Base-by-base conservation (phyloP, 2,329 filamentous ascomycete genomes). In the Geoglossum cookeanum region DNA sequence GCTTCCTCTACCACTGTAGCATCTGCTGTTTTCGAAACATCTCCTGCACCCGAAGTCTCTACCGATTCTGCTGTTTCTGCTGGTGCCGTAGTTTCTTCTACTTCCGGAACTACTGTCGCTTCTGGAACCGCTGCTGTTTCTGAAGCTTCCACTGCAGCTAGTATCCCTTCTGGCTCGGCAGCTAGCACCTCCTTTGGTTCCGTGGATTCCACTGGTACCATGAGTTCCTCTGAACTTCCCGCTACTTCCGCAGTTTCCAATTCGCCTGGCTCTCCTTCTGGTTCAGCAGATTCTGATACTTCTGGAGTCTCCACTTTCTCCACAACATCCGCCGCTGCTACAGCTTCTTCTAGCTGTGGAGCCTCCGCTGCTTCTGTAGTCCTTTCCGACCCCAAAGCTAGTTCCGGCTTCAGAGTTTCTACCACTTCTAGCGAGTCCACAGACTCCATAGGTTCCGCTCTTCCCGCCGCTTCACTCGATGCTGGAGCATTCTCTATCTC, bases 111-210 rank as follows among this genome's bases (percentile, higher is more conserved):
- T 37, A 13, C 11, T 13, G 35, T 13, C 30, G 60, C 59, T 30
- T 62, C 49, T 42, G 63, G 64, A 15, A 63, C 39, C 22, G 65
- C 64, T 13, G 6, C 3, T 37, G 11, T 13, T 13, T 37, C 35
- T 37, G 35, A 22, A 45, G 13, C n/a, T 22, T 22, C n/a, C n/a
- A 22, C 42, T 22, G 42, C 42, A 4, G 3, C 42, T 22, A 22
- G 4, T 3, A 17, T 17, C 22, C 5, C 42, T 9, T 17, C 4
- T 22, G 42, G 42, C 42, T 45, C 42, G 2, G 42, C n/a, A 45
- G 13, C 42, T 3, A 7, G 7, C 3, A 7, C 3, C 11, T 7
- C 35, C 35, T 37, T 13, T 37, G 35, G 35, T 3, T 37, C 35
- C 35, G 35, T 13, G 3, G 35, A 7, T 37, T 37, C 35, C 11